phyloP scores from a whole-genome alignment of 2,329 filamentous ascomycete genomes.

The Botrytis porri region DNA sequence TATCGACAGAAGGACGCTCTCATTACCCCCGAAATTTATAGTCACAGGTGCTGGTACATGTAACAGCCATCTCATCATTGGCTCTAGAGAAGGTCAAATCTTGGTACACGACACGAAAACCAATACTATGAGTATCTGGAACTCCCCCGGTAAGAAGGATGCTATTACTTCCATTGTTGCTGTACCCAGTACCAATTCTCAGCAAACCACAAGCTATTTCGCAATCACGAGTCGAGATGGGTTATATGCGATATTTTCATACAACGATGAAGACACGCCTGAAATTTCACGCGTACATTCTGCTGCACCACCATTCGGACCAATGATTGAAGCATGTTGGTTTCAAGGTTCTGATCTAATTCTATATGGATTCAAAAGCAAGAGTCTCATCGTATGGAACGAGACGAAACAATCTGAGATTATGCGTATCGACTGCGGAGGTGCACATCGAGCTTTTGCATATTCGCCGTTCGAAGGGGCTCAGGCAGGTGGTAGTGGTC shows the following conservation, averaged over 20 bases:
- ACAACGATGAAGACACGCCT: slow-evolving; percentile 19
- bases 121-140: slow-evolving; percentile 26
- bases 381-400: slow-evolving; percentile 79
- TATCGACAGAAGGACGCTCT: background rate
- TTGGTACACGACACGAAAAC: slow-evolving; percentile 43
- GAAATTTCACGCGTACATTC: slow-evolving; percentile 57
- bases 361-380: slow-evolving; percentile 78
- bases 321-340: slow-evolving; percentile 71
- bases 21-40: slow-evolving; percentile 44
- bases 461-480: slow-evolving; percentile 39
- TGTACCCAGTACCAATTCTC: slow-evolving; percentile 42
- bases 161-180: slow-evolving; percentile 66
- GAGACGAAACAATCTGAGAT: slow-evolving; percentile 67
- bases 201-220: slow-evolving; percentile 48
- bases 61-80: slow-evolving; percentile 46
- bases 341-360: slow-evolving; percentile 59
- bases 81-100: slow-evolving; percentile 54
- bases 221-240: slow-evolving; percentile 76
- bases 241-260: slow-evolving; percentile 60
- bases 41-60: slow-evolving; percentile 49
- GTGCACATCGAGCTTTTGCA: slow-evolving; percentile 75
- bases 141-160: slow-evolving; percentile 43
- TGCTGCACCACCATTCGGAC: slow-evolving; percentile 66
- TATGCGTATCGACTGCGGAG: slow-evolving; percentile 75
- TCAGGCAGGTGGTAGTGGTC: slow-evolving; percentile 41